These are phyloP conservation scores for Eleusine indica DNA, from an alignment of 176 grass and related monocot genomes.

Conservation along the genomic window DNA sequence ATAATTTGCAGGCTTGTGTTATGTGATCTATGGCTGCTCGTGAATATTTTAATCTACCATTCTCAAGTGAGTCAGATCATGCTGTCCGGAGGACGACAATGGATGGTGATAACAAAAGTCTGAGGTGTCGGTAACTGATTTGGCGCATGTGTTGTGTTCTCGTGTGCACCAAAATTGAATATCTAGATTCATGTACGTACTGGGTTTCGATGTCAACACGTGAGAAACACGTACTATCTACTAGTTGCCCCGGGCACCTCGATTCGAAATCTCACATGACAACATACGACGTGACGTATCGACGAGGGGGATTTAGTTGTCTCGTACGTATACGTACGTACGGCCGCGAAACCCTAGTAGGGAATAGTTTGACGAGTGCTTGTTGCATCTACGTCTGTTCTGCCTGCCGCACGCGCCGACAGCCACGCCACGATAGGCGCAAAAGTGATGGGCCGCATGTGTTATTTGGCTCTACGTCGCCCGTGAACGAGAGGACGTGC, in stretches of 20 bases:
- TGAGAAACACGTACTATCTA: neutral
- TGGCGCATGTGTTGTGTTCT: neutral
- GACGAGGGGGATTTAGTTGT: neutral
- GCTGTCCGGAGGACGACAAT: neutral
- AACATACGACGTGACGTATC: constrained; percentile 9
- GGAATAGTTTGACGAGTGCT: constrained; percentile 42
- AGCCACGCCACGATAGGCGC: constrained; percentile 29
- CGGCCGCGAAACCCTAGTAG: constrained; percentile 32
- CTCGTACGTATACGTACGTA: constrained; percentile 1
- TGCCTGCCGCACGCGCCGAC: neutral
- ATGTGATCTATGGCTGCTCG: constrained; percentile 8
- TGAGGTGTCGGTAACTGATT: neutral
- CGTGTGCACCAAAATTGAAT: neutral
- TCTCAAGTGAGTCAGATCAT: neutral
- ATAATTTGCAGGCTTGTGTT: neutral
- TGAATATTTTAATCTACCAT: neutral
- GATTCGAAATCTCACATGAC: constrained; percentile 15
- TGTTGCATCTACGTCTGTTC: neutral
- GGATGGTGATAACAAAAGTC: neutral
- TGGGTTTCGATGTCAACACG: neutral
- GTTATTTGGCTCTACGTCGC: constrained; percentile 33
- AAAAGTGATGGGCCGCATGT: constrained; percentile 42
- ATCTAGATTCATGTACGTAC: neutral
- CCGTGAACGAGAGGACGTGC: constrained; percentile 33
- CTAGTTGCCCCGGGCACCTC: neutral